Evolutionary conservation across 176 grass and related monocot species (phyloP).

Genomic region (Rhynchospora breviuscula): DNA sequence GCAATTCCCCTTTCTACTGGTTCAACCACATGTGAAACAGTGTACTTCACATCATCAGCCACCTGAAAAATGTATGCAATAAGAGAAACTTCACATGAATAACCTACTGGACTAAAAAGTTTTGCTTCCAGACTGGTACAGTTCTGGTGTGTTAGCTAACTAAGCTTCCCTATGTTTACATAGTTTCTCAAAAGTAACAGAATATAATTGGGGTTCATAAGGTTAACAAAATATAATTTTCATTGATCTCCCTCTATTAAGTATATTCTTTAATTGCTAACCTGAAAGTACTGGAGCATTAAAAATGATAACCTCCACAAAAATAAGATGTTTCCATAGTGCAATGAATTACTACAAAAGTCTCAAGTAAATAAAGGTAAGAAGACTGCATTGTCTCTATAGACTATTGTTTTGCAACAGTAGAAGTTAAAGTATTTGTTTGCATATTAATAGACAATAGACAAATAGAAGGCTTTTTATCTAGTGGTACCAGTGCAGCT

Average conservation of each 20-base stretch:
- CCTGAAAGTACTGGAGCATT: background rate
- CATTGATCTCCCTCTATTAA: background rate
- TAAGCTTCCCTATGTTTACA: background rate
- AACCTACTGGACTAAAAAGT: background rate
- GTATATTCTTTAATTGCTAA: background rate
- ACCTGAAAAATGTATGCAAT: conserved; percentile 44
- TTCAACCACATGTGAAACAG: conserved; percentile 87
- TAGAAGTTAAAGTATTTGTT: background rate
- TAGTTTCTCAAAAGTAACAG: background rate
- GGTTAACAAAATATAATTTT: background rate
- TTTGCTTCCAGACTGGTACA: background rate
- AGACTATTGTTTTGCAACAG: no score
- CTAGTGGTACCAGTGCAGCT: background rate
- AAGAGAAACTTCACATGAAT: background rate
- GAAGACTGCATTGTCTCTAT: background rate
- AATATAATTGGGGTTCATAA: background rate
- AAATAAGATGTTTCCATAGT: background rate
- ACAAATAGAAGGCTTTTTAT: background rate
- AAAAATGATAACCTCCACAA: background rate
- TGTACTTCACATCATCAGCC: conserved; percentile 95
- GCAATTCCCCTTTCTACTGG: conserved; percentile 75
- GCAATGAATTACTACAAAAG: background rate
- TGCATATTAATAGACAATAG: background rate
- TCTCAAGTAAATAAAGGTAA: background rate
- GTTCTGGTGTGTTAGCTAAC: background rate